A percentile compares a stretch with the other conserved stretches of the same genome.
Conservation (phyloP, 805 yeast genomes). For the Lipomyces yamanashiensis region DNA sequence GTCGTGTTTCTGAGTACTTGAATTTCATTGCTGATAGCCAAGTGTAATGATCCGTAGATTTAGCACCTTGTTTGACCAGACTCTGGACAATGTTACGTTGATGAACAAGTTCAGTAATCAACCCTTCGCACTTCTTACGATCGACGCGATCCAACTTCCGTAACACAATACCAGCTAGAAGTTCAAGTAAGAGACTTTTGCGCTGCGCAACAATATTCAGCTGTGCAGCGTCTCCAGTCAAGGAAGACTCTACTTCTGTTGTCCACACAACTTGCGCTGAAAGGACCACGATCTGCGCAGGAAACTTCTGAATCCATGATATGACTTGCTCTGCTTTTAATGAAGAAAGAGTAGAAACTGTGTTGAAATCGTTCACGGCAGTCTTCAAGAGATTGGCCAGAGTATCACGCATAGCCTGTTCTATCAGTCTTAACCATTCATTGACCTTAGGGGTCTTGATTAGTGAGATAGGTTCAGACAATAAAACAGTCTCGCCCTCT, state of each 20-base stretch:
- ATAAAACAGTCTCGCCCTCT: constrained; percentile 62
- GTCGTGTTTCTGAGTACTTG: constrained; percentile 41
- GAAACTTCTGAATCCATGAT: constrained; percentile 50
- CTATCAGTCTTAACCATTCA: constrained; percentile 69
- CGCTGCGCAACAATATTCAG: background rate
- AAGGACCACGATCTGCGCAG: constrained; percentile 62
- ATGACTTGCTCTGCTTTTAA: constrained; percentile 36
- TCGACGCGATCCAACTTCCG: constrained; percentile 41
- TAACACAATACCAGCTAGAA: constrained; percentile 46
- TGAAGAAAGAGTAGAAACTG: constrained; percentile 27
- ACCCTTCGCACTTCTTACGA: constrained; percentile 57
- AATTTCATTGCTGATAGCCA: constrained; percentile 64
- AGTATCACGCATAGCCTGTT: constrained; percentile 56
- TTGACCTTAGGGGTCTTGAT: constrained; percentile 52
- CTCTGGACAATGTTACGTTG: constrained; percentile 52
- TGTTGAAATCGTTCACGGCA: constrained; percentile 44
- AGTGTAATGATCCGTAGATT: constrained; percentile 38
- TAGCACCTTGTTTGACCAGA: constrained; percentile 34
- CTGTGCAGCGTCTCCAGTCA: constrained; percentile 39
- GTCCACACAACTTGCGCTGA: constrained; percentile 67
- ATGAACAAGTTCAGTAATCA: constrained; percentile 72
- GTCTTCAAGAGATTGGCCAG: constrained; percentile 48
- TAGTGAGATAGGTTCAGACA: constrained; percentile 53
- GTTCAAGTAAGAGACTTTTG: constrained; percentile 30
- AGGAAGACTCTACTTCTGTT: constrained; percentile 20